phyloP scores from a whole-genome alignment of 208 protist genomes.

The Leptomonas pyrrhocoris region DNA sequence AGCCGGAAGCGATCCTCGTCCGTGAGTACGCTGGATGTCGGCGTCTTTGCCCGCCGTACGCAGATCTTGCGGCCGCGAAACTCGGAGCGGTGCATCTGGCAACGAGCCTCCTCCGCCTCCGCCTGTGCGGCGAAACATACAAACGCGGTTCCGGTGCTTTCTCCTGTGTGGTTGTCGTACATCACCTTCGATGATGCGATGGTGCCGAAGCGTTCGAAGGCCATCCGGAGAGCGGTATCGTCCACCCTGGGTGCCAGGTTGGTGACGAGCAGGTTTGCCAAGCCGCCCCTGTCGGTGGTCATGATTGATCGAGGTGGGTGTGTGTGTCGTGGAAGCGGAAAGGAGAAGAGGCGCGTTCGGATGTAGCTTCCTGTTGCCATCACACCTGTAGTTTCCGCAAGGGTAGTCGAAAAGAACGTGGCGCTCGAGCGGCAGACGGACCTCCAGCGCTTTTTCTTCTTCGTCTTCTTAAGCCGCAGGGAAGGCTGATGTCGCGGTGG shows the following conservation, averaged over 20 bases:
- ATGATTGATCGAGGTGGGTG: too few relatives aligned
- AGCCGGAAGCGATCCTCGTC: slow-evolving; percentile 32
- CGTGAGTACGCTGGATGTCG: slow-evolving; percentile 42
- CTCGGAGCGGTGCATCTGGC: slow-evolving; percentile 11
- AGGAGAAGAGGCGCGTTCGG: too few relatives aligned
- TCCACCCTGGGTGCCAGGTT: slow-evolving; percentile 39
- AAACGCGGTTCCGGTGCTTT: slow-evolving; percentile 48
- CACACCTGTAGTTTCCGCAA: too few relatives aligned
- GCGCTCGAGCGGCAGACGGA: too few relatives aligned
- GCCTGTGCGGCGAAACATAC: slow-evolving; percentile 38
- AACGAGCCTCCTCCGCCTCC: slow-evolving; percentile 32
- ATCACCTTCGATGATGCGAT: slow-evolving; percentile 53
- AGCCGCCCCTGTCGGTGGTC: too few relatives aligned
- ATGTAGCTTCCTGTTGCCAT: too few relatives aligned
- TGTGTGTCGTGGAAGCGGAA: too few relatives aligned
- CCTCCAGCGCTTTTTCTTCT: too few relatives aligned
- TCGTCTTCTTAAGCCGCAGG: too few relatives aligned
- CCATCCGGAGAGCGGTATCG: slow-evolving; percentile 30
- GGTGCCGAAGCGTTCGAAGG: slow-evolving; percentile 39
- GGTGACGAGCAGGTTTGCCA: slow-evolving; percentile 57
- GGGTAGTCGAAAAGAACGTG: too few relatives aligned
- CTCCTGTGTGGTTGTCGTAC: slow-evolving; percentile 54
- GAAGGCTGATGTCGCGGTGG: too few relatives aligned
- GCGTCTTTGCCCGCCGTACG: slow-evolving; percentile 41
- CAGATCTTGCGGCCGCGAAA: slow-evolving; percentile 27